Evolutionary conservation across 2,329 filamentous ascomycete species (phyloP).

Genomic region (Parascedosporium putredinis): DNA sequence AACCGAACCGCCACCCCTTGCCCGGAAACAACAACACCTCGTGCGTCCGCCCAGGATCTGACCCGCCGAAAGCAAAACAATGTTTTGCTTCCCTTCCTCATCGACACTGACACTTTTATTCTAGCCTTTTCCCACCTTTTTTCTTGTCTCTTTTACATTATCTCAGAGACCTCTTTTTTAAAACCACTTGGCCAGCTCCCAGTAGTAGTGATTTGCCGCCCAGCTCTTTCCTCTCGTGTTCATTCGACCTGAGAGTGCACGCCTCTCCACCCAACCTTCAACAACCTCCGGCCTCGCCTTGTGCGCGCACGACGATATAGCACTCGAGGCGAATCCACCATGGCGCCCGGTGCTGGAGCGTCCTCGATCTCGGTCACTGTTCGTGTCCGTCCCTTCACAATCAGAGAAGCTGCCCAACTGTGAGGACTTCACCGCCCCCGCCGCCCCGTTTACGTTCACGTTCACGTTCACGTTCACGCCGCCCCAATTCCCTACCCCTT

Average conservation of each 20-base stretch:
- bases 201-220: not conserved
- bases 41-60: no score
- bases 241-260: no score
- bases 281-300: no score
- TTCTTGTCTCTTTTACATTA: not conserved
- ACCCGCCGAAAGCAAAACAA: not conserved
- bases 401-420: conserved; percentile 90
- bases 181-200: not conserved
- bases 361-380: conserved; percentile 53
- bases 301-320: not conserved
- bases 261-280: no score
- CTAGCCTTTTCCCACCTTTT: not conserved
- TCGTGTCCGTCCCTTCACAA: conserved; percentile 64
- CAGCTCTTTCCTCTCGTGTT: no score
- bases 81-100: not conserved
- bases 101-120: not conserved
- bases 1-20: no score
- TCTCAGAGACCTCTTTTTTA: not conserved
- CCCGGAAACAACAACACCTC: not conserved
- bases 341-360: conserved; percentile 29
- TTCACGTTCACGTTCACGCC: not conserved
- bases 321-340: conserved; percentile 1
- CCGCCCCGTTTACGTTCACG: not conserved
- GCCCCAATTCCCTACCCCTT: no score
- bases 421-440: conserved; percentile 24